phyloP scores from a whole-genome alignment of 805 yeast species.

The Wickerhamiella spandovensis region DNA sequence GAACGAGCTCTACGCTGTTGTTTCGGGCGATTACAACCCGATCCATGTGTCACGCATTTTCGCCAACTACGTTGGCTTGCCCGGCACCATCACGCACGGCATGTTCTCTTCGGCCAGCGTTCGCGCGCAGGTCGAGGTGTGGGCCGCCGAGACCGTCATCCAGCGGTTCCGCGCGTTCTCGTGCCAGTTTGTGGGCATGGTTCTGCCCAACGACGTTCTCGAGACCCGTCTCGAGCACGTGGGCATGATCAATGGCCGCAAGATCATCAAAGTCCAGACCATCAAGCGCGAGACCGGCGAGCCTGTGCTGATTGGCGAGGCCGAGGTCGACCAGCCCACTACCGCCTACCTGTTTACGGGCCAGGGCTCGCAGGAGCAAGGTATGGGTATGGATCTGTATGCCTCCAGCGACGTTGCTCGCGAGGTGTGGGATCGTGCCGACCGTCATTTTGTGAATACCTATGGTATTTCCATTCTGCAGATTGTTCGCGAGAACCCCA shows the following conservation, averaged over 20 bases:
- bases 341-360: constrained; percentile 97
- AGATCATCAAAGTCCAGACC: constrained; percentile 86
- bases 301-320: constrained; percentile 80
- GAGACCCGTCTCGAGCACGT: constrained; percentile 82
- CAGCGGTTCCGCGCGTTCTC: constrained; percentile 90
- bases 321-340: constrained; percentile 96
- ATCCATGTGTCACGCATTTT: constrained; percentile 94
- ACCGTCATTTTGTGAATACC: constrained; percentile 76
- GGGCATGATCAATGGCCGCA: constrained; percentile 99
- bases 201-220: constrained; percentile 83
- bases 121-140: constrained; percentile 88
- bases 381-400: constrained; percentile 99
- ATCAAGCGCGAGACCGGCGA: constrained; percentile 67
- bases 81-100: constrained; percentile 98
- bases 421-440: constrained; percentile 97
- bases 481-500: constrained; percentile 91
- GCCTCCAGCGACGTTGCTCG: constrained; percentile 82
- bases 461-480: constrained; percentile 96
- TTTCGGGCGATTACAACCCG: constrained; percentile 97
- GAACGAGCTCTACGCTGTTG: constrained; percentile 92
- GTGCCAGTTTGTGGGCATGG: constrained; percentile 92
- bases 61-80: constrained; percentile 82
- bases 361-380: constrained; percentile 99
- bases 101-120: constrained; percentile 96
- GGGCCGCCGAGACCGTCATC: constrained; percentile 97